A percentile compares a stretch with the other conserved stretches of the same genome.
phyloP scores from a whole-genome alignment of 1,284 basidiomycete genomes.

The Anthracocystis walkeri region DNA sequence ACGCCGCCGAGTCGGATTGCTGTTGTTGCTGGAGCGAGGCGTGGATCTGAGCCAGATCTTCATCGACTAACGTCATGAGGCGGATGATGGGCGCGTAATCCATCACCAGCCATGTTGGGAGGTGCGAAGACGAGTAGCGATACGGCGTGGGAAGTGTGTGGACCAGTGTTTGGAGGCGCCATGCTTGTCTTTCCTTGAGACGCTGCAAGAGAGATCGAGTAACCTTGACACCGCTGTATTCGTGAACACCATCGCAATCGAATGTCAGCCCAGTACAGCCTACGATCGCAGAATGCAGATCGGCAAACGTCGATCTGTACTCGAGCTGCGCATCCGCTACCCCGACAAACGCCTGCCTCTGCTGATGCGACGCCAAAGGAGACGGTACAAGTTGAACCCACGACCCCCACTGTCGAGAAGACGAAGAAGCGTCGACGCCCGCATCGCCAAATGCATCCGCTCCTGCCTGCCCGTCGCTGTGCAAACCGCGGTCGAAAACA shows the following conservation, averaged over 20 bases:
- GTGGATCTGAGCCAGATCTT: conserved; percentile 68
- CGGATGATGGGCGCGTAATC: conserved; percentile 81
- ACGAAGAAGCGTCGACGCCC: conserved; percentile 8
- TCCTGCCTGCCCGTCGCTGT: neutral
- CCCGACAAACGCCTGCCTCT: conserved; percentile 5
- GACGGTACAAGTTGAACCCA: conserved; percentile 20
- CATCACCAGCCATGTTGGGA: conserved; percentile 72
- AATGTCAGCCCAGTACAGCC: neutral
- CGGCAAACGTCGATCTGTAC: conserved; percentile 66
- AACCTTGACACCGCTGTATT: neutral
- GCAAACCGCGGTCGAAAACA: conserved; percentile 2
- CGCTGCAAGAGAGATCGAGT: neutral
- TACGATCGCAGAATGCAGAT: conserved; percentile 67
- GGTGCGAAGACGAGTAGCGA: conserved; percentile 69
- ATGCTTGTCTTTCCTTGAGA: neutral
- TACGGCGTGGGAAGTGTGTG: conserved; percentile 59
- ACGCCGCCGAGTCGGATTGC: neutral
- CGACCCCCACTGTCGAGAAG: conserved; percentile 18
- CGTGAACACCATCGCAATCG: neutral
- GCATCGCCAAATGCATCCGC: conserved; percentile 18
- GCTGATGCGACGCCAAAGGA: conserved; percentile 36
- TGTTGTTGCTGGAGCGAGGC: conserved; percentile 7
- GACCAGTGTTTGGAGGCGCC: conserved; percentile 71
- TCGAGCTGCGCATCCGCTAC: conserved; percentile 13
- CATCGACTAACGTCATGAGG: conserved; percentile 78